Conservation (phyloP, 495 filamentous ascomycete species). For the Xylaria sp. region DNA sequence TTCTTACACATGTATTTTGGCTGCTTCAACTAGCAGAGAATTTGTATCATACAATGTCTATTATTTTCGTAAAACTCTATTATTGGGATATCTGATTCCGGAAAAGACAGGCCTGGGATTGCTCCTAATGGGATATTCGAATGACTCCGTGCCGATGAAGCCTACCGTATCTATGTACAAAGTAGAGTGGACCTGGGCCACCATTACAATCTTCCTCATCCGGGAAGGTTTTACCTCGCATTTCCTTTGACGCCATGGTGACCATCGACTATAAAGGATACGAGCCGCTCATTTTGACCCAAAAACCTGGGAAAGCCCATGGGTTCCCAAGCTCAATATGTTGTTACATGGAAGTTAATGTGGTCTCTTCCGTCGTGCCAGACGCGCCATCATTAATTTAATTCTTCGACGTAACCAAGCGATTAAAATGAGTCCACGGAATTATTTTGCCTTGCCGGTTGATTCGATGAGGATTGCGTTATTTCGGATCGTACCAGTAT, state of each 20-base stretch:
- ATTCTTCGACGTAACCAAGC: neutral
- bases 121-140: constrained; percentile 10
- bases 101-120: constrained; percentile 17
- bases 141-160: constrained; percentile 14
- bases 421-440: constrained; percentile 14
- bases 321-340: neutral
- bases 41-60: neutral
- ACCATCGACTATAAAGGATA: neutral
- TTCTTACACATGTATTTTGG: neutral
- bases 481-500: constrained; percentile 36
- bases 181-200: constrained; percentile 15
- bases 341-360: neutral
- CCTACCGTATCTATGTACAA: constrained; percentile 14
- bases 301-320: neutral
- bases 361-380: neutral
- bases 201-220: neutral
- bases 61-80: constrained; percentile 15
- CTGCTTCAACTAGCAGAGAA: neutral
- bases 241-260: neutral
- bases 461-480: constrained; percentile 24
- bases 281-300: neutral
- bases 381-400: neutral
- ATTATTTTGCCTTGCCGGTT: constrained; percentile 5
- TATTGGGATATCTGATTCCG: constrained; percentile 12
- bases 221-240: neutral